Percentiles rank a stretch among this genome's conserved stretches.
phyloP scores from a whole-genome alignment of 169 alveolate species.

The Plasmodium ovale region DNA sequence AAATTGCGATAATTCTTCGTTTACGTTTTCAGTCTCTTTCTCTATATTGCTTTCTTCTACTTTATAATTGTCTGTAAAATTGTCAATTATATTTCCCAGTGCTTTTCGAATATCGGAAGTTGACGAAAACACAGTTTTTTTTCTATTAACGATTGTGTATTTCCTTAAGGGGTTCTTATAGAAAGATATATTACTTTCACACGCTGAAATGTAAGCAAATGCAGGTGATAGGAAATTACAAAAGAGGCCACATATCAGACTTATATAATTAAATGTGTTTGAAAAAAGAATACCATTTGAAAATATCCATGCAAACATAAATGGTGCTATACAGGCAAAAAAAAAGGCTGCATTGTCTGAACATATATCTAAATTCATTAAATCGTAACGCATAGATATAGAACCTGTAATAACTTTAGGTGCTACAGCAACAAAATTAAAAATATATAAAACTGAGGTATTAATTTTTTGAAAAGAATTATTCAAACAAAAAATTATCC shows the following conservation, averaged over 20 bases:
- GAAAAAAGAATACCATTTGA: slow-evolving; percentile 78
- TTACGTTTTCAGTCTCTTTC: not conserved
- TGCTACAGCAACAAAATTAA: slow-evolving; percentile 79
- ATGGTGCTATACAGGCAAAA: slow-evolving; percentile 81
- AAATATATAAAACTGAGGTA: slow-evolving; percentile 75
- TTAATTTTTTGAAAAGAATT: slow-evolving; percentile 72
- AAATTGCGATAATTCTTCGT: not conserved
- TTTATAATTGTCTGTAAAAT: not conserved
- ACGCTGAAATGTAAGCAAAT: slow-evolving; percentile 76
- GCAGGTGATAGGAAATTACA: slow-evolving; percentile 84
- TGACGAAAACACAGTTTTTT: slow-evolving; percentile 48
- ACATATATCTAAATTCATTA: slow-evolving; percentile 84
- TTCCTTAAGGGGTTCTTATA: slow-evolving; percentile 62
- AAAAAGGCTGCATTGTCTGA: slow-evolving; percentile 77
- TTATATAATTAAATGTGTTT: slow-evolving; percentile 77
- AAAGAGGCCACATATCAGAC: slow-evolving; percentile 78
- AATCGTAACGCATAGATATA: slow-evolving; percentile 83
- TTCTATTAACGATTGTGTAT: slow-evolving; percentile 66
- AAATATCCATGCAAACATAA: slow-evolving; percentile 82
- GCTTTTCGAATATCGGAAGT: slow-evolving; percentile 69
- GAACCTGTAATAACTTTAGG: slow-evolving; percentile 84
- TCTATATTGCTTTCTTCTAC: slow-evolving; percentile 8
- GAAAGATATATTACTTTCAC: slow-evolving; percentile 57
- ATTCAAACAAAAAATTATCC: slow-evolving; percentile 79
- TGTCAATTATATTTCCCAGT: slow-evolving; percentile 65